Conservation (phyloP, 2,329 filamentous ascomycete species). For the Diplodia corticola region DNA sequence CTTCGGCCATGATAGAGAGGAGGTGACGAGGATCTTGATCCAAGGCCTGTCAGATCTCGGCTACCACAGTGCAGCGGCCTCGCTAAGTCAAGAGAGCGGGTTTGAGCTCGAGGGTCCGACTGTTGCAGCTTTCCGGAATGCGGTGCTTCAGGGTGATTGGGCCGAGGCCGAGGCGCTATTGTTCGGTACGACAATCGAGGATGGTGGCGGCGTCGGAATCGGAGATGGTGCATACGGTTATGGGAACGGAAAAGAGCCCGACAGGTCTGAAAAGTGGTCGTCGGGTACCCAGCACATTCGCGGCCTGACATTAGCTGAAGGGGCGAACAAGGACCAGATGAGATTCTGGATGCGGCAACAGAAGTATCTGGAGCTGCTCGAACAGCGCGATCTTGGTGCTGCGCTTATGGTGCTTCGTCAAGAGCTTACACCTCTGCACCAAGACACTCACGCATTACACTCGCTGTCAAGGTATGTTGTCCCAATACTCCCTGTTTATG, state of each 20-base stretch:
- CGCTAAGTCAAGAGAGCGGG: slow-evolving; percentile 77
- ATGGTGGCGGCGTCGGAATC: slow-evolving; percentile 45
- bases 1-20: slow-evolving; percentile 85
- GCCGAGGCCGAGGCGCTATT: slow-evolving; percentile 79
- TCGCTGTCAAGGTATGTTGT: slow-evolving; percentile 68
- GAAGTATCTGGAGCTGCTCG: slow-evolving; percentile 89
- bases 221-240: slow-evolving; percentile 32
- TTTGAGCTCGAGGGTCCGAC: slow-evolving; percentile 82
- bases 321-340: slow-evolving; percentile 76
- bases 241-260: slow-evolving; percentile 36
- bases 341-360: slow-evolving; percentile 87
- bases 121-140: slow-evolving; percentile 80
- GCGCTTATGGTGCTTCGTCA: slow-evolving; percentile 82
- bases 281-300: slow-evolving; percentile 37
- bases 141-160: slow-evolving; percentile 82
- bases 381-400: slow-evolving; percentile 68
- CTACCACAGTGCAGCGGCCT: slow-evolving; percentile 73
- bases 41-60: slow-evolving; percentile 89
- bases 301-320: slow-evolving; percentile 72
- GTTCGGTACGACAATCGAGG: slow-evolving; percentile 54
- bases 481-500: not conserved
- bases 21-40: slow-evolving; percentile 89
- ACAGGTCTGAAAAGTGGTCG: slow-evolving; percentile 31
- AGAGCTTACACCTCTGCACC: slow-evolving; percentile 83
- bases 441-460: slow-evolving; percentile 75